Evolutionary conservation across 768 basidiomycete species (phyloP), one percentile per base, ranked within the genome.

Genomic region (Lyophyllum decastes): DNA sequence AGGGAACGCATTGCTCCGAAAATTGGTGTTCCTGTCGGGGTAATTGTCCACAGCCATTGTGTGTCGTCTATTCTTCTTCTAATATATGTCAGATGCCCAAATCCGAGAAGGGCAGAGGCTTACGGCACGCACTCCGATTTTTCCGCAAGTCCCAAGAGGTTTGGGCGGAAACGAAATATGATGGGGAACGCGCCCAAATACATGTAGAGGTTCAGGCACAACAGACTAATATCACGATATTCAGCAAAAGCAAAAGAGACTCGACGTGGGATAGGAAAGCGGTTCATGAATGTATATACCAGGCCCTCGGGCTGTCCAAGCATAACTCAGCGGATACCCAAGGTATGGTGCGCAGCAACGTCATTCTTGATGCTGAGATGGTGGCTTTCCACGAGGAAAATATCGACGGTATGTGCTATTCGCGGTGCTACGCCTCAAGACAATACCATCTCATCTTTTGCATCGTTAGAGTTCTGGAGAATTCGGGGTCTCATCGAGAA

Each of bases 91-190:
- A 83, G 91, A 86, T 95, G 5, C 94, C 95, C 0, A 95, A 93
- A 72, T 91, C 91, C 22, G 74, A 78, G 30, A 95, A 95, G 66
- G 93, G 88, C 2, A 78, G 81, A 50, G 77, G 83, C 3, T 83
- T 85, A 44, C 61, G 72, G 11, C 79, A 89, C 49, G 87, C 85
- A 17, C 70, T 91, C 46, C 57, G 73, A 43, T 69, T 75, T 53
- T 74, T 90, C 56, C 60, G 54, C 35, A 33, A 68, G 35, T 72
- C 78, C 0, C 73, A 78, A 11, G 71, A 68, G 25, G 76, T 94
- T 9, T 95, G 90, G 84, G 91, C 89, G 1, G 95, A 98, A 73
- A 94, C 87, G 0, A 98, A 98, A 70, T 95, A 95, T 69, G 95
- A 96, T 57, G 95, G 95, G 10, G 94, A 96, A 71, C 82, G 95